Percentiles rank a stretch among this genome's conserved stretches.
Conservation (phyloP, 805 yeast species). For the Nakazawaea pomicola region DNA sequence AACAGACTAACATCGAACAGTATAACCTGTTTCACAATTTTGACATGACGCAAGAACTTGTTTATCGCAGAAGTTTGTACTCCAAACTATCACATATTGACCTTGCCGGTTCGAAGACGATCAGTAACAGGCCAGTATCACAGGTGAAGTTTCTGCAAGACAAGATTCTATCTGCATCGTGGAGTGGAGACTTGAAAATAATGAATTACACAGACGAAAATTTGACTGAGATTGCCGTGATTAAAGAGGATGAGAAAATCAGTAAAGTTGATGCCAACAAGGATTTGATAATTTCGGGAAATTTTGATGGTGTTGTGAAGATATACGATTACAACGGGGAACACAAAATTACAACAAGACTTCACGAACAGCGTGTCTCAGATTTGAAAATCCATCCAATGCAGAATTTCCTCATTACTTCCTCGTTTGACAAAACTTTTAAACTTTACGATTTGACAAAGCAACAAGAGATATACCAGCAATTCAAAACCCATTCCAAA, state of each 20-base stretch:
- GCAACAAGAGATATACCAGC: constrained; percentile 49
- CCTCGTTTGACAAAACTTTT: constrained; percentile 88
- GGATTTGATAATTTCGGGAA: constrained; percentile 6
- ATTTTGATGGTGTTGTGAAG: constrained; percentile 33
- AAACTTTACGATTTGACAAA: constrained; percentile 71
- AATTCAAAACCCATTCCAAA: constrained; percentile 76
- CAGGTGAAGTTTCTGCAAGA: constrained; percentile 41
- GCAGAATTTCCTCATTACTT: constrained; percentile 50
- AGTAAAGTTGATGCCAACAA: constrained; percentile 68
- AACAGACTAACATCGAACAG: constrained; percentile 33
- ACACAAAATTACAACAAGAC: constrained; percentile 1
- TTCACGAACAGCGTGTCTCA: constrained; percentile 53
- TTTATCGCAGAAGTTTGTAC: constrained; percentile 40
- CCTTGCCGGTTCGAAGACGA: constrained; percentile 63
- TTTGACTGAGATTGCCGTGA: too few relatives aligned
- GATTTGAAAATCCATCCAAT: constrained; percentile 62
- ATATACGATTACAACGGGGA: constrained; percentile 21
- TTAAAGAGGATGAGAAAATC: constrained; percentile 52
- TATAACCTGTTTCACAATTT: constrained; percentile 22
- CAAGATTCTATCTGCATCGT: constrained; percentile 63
- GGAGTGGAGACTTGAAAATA: constrained; percentile 68
- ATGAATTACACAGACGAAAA: constrained; percentile 28
- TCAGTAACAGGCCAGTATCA: constrained; percentile 67
- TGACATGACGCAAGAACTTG: constrained; percentile 38
- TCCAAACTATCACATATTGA: constrained; percentile 30